These are phyloP conservation scores for Suillus paluster DNA, from an alignment of 768 basidiomycete genomes.

Conservation along the genomic window DNA sequence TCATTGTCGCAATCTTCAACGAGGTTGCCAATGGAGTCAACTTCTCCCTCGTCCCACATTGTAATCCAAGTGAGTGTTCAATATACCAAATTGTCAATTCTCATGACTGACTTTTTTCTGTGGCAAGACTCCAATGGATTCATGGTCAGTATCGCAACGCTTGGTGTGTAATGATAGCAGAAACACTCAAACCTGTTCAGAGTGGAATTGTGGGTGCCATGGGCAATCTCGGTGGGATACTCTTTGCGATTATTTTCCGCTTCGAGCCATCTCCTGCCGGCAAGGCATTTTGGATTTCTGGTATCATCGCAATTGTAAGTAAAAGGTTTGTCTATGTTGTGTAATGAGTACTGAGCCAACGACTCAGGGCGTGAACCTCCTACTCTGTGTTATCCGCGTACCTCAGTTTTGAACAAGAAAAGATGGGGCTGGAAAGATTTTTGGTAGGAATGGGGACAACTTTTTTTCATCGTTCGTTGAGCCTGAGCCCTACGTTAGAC, in stretches of 20 bases:
- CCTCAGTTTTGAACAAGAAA: conserved; percentile 10
- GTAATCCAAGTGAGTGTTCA: conserved; percentile 43
- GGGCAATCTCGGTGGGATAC: conserved; percentile 50
- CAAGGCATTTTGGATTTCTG: conserved; percentile 52
- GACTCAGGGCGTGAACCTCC: conserved; percentile 21
- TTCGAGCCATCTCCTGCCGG: conserved; percentile 45
- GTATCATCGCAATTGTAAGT: conserved; percentile 43
- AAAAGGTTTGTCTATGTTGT: neutral
- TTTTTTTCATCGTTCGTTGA: too few species aligned
- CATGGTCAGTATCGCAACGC: conserved; percentile 28
- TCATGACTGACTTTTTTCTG: neutral
- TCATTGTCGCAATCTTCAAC: conserved; percentile 42
- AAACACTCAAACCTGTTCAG: conserved; percentile 12
- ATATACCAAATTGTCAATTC: conserved; percentile 10
- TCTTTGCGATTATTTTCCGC: conserved; percentile 53
- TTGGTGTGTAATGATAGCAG: neutral
- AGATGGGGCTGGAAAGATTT: neutral
- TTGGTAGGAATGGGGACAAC: neutral
- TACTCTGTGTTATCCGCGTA: conserved; percentile 22
- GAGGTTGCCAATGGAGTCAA: conserved; percentile 55
- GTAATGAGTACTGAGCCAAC: neutral
- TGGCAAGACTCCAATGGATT: conserved; percentile 35
- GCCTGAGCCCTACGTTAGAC: too few species aligned
- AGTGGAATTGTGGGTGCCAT: conserved; percentile 45
- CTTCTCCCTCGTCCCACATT: conserved; percentile 56